Evolutionary conservation across 768 basidiomycete species (phyloP), one percentile per base, ranked within the genome.

Genomic region (Leccinum imitatum): DNA sequence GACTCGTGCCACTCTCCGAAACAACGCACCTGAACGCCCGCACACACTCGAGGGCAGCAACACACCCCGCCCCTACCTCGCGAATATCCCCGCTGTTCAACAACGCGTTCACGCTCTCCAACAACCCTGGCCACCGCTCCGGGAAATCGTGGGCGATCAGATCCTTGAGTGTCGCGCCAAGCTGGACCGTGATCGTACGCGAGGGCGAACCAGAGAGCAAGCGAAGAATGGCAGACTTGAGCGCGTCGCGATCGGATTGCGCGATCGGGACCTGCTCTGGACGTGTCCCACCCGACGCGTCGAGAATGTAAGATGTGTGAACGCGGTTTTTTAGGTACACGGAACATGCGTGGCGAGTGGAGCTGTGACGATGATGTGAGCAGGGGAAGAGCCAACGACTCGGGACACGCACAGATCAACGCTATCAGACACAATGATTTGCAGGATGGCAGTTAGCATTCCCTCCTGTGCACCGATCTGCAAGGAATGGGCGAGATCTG

Each of bases 251-350:
- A 75, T 95, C 94, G 2, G 87, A 82, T 31, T 74, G 68, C 3
- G 83, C 76, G 71, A 95, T 88, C 56, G 84, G 79, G 31, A 74
- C 74, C 50, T 83, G 83, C 69, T 93, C 89, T 0, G 87, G 79
- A 31, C 85, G 83, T 54, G 80, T 71, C 31, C 58, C 59, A 35
- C 44, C 44, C n/a, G 63, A 55, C 48, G 56, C 53, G 59, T 86
- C 84, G 66, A 84, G 66, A 62, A 79, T 71, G 70, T 93, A 95
- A 19, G 81, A 81, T 6, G 80, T 79, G 58, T 84, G 82, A 60
- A 95, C 85, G 67, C 94, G 89, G 73, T 96, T 96, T 76, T 96
- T 96, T 67, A 95, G 80, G 83, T 89, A 96, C 21, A 96, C 90
- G 14, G 89, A 82, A 65, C 89, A 87, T 0, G 93, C 89, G 67